phyloP scores from a whole-genome alignment of 768 basidiomycete genomes.

The Termitomyces sp. region DNA sequence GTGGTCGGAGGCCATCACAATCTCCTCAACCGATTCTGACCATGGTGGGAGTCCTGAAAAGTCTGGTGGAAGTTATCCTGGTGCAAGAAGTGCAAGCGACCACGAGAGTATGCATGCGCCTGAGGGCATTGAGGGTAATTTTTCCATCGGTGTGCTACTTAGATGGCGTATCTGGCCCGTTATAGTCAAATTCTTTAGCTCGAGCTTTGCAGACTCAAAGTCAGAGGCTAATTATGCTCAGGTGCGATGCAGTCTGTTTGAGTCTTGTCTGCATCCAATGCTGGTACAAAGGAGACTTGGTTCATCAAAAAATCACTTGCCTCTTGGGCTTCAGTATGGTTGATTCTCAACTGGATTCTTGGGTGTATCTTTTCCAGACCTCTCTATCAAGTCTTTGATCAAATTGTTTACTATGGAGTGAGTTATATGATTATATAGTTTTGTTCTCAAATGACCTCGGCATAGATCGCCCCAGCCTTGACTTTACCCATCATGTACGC shows the following conservation, averaged over 20 bases:
- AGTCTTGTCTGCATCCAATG: constrained; percentile 1
- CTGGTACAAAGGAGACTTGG: constrained; percentile 60
- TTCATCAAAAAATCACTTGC: constrained; percentile 65
- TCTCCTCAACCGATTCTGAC: constrained; percentile 50
- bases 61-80: constrained; percentile 39
- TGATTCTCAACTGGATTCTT: constrained; percentile 68
- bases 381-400: constrained; percentile 42
- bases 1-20: constrained; percentile 61
- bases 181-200: constrained; percentile 54
- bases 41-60: constrained; percentile 46
- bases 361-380: constrained; percentile 48
- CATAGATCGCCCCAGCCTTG: constrained; percentile 52
- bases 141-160: constrained; percentile 36
- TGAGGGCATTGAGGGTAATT: constrained; percentile 33
- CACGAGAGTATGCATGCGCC: constrained; percentile 27
- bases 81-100: constrained; percentile 27
- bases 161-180: constrained; percentile 58
- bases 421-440: constrained; percentile 12
- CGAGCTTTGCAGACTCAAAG: constrained; percentile 56
- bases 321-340: constrained; percentile 60
- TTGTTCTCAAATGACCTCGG: background rate
- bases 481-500: constrained; percentile 57
- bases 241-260: constrained; percentile 17
- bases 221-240: constrained; percentile 43
- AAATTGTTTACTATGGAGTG: constrained; percentile 58